phyloP scores from a whole-genome alignment of 2,329 filamentous ascomycete genomes.

The Cytospora leucostoma region DNA sequence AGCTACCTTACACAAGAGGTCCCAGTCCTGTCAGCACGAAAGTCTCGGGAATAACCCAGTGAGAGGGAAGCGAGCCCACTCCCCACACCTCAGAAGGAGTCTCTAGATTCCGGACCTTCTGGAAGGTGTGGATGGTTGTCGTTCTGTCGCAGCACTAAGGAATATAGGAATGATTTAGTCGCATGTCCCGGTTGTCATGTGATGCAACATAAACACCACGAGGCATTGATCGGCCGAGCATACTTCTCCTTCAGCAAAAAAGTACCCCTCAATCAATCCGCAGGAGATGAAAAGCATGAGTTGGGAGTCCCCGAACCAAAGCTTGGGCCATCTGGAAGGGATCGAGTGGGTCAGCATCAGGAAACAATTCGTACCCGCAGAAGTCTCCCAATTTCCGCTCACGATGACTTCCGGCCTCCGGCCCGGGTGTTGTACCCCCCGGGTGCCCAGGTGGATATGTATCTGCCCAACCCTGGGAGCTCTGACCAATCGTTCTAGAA shows the following conservation, averaged over 20 bases:
- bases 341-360: slow-evolving; percentile 3
- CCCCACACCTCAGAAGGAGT: neutral
- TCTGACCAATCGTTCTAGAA: slow-evolving; percentile 18
- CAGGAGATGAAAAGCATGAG: too few relatives aligned
- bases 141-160: slow-evolving; percentile 21
- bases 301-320: neutral
- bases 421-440: neutral
- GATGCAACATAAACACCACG: neutral
- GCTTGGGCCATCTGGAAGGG: neutral
- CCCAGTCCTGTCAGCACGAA: slow-evolving; percentile 1
- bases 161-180: neutral
- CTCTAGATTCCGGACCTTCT: slow-evolving; percentile 6
- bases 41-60: slow-evolving; percentile 10
- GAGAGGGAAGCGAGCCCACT: neutral
- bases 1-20: neutral
- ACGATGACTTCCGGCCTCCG: neutral
- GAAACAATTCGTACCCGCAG: neutral
- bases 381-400: slow-evolving; percentile 15
- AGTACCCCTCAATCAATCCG: too few relatives aligned
- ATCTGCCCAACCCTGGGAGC: neutral
- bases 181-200: slow-evolving; percentile 18
- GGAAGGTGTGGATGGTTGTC: slow-evolving; percentile 1
- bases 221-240: neutral
- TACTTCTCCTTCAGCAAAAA: neutral
- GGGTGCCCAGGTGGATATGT: neutral